Percentiles rank a stretch among this genome's conserved stretches.
phyloP scores from a whole-genome alignment of 371 early-diverging fungal species.

The Catenaria anguillulae region DNA sequence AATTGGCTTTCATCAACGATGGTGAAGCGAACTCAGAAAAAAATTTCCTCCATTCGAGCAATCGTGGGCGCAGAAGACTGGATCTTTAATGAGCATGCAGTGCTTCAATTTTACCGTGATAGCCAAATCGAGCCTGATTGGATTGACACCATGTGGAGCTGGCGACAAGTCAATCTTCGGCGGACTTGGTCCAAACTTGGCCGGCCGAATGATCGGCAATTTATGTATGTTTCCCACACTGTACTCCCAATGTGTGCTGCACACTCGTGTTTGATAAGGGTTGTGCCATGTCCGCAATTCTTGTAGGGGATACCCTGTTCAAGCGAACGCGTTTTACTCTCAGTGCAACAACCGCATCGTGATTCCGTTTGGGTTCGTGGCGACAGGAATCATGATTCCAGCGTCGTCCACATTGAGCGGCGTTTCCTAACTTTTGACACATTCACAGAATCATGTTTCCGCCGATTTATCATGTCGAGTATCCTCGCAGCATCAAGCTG shows the following conservation, averaged over 20 bases:
- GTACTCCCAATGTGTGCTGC: too few relatives aligned
- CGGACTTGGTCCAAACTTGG: background rate
- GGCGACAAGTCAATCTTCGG: background rate
- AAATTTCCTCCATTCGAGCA: background rate
- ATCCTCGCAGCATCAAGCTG: background rate
- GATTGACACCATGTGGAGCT: background rate
- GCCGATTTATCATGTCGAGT: background rate
- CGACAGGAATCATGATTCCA: too few relatives aligned
- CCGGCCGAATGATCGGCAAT: background rate
- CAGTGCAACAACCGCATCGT: slow-evolving; percentile 1
- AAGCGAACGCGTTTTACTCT: background rate
- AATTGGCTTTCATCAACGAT: background rate
- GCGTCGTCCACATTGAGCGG: too few relatives aligned
- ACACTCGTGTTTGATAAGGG: too few relatives aligned
- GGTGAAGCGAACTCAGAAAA: background rate
- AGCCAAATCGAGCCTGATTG: background rate
- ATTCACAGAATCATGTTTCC: background rate
- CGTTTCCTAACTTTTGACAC: too few relatives aligned
- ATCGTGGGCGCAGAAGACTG: background rate
- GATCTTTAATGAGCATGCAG: background rate
- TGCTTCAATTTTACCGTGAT: background rate
- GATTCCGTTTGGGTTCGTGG: background rate
- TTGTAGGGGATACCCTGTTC: background rate
- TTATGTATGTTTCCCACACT: background rate
- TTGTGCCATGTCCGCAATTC: too few relatives aligned